Conservation (phyloP, 2,329 filamentous ascomycete genomes). For the Cordyceps militaris region DNA sequence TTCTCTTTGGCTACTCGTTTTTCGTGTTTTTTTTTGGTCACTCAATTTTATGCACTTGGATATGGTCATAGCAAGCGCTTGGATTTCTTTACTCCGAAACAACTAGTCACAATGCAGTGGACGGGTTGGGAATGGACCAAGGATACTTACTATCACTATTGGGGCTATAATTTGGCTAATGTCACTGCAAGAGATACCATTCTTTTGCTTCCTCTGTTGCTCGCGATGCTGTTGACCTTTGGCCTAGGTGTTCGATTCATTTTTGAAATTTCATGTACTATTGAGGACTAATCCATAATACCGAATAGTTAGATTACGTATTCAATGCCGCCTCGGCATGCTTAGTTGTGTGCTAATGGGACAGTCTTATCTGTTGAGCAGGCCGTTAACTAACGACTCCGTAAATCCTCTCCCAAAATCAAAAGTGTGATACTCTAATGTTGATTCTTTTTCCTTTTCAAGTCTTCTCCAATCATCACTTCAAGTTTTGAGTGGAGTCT, state of each 20-base stretch:
- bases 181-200: background rate
- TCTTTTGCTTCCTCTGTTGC: background rate
- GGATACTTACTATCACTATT: background rate
- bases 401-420: no score
- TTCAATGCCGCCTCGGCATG: no score
- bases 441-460: no score
- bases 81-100: conserved; percentile 1
- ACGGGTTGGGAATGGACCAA: background rate
- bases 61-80: conserved; percentile 1
- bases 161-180: background rate
- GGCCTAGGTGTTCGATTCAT: background rate
- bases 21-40: background rate
- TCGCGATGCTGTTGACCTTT: background rate
- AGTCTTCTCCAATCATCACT: no score
- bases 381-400: no score
- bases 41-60: background rate
- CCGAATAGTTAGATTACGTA: no score
- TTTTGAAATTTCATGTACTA: background rate
- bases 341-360: no score
- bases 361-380: no score
- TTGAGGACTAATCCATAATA: no score
- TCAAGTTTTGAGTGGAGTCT: no score
- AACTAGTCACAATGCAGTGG: background rate
- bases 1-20: background rate
- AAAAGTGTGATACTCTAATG: no score